Evolutionary conservation across 768 basidiomycete species (phyloP).

Genomic region (Lactarius quietus): DNA sequence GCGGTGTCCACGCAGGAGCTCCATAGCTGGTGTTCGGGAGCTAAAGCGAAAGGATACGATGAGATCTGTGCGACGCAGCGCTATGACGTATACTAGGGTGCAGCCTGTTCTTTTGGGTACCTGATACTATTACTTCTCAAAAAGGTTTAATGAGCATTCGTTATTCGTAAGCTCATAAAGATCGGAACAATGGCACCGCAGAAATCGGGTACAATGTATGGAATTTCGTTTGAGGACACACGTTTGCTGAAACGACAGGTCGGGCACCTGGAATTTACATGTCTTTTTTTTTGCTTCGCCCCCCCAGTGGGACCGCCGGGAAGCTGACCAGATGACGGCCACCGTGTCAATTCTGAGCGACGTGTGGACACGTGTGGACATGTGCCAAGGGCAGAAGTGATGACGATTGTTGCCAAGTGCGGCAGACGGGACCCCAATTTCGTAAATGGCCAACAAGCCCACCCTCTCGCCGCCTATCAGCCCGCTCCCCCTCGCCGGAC

Average conservation of each 20-base stretch:
- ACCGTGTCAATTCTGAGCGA: neutral
- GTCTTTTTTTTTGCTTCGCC: neutral
- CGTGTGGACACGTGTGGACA: too few relatives aligned
- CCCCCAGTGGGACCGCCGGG: neutral
- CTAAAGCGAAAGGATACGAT: constrained; percentile 11
- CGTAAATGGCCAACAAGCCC: neutral
- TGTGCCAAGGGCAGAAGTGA: neutral
- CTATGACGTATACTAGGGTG: neutral
- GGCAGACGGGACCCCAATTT: neutral
- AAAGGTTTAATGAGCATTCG: neutral
- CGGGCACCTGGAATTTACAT: neutral
- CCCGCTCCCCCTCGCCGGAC: neutral
- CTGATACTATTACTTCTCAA: neutral
- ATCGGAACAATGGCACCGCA: neutral
- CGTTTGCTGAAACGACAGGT: neutral
- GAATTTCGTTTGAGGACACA: neutral
- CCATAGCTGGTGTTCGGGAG: neutral
- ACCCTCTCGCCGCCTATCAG: neutral
- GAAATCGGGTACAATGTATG: neutral
- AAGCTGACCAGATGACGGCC: neutral
- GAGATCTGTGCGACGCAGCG: neutral
- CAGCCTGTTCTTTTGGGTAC: neutral
- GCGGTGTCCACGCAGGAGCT: neutral
- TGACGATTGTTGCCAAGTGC: neutral
- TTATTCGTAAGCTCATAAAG: neutral